These are phyloP conservation scores for Saccharomyces hybrid DNA, from an alignment of 1,139 yeast species.

Conservation along the genomic window DNA sequence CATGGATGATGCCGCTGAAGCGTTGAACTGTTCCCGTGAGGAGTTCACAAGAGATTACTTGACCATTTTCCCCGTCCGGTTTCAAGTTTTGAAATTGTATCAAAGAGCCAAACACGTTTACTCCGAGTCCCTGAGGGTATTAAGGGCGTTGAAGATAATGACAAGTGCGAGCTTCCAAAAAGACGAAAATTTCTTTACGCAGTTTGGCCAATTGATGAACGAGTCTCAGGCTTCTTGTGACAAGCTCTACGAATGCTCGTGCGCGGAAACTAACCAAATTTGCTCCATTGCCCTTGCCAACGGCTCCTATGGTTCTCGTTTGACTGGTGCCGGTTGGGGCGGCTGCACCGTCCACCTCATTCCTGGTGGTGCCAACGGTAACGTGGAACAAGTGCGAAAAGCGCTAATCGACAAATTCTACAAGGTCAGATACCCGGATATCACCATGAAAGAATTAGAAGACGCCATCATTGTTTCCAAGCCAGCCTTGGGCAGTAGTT, in stretches of 20 bases:
- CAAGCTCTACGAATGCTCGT: constrained; percentile 48
- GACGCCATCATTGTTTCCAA: constrained; percentile 48
- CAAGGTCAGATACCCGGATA: constrained; percentile 36
- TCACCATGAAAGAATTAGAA: constrained; percentile 37
- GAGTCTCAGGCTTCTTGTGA: constrained; percentile 51
- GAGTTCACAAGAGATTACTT: constrained; percentile 43
- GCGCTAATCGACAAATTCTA: constrained; percentile 49
- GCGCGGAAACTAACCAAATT: constrained; percentile 44
- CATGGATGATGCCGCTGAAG: constrained; percentile 42
- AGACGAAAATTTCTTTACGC: constrained; percentile 29
- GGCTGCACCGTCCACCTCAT: constrained; percentile 66
- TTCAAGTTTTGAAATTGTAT: constrained; percentile 47
- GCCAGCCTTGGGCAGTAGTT: constrained; percentile 44
- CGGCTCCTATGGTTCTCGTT: constrained; percentile 62
- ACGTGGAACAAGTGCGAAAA: constrained; percentile 37
- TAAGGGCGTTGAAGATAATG: constrained; percentile 42
- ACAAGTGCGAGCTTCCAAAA: constrained; percentile 9
- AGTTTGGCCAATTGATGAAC: constrained; percentile 51
- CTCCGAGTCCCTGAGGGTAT: constrained; percentile 53
- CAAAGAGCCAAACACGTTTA: constrained; percentile 59
- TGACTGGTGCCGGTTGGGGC: constrained; percentile 79
- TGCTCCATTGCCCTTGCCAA: constrained; percentile 46
- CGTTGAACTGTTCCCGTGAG: constrained; percentile 38
- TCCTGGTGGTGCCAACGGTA: constrained; percentile 35
- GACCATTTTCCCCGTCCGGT: constrained; percentile 50